Conservation (phyloP, 163 green algal species). For the Prototheca wickerhamii region DNA sequence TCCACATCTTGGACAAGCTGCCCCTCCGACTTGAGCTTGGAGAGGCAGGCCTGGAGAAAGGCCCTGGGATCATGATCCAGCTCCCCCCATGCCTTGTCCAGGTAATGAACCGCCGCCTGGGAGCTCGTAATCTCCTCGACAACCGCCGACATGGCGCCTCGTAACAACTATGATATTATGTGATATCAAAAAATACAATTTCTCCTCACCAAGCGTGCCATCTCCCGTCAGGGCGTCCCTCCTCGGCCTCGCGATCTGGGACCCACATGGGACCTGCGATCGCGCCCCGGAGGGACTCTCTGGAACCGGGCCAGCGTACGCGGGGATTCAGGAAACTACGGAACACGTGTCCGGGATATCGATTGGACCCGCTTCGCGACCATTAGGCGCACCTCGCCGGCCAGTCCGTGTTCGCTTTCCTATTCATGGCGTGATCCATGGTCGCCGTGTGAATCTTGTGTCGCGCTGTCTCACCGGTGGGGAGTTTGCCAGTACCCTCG, state of each 20-base stretch:
- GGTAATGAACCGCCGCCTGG: constrained; percentile 15
- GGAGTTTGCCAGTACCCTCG: background rate
- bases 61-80: background rate
- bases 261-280: too few relatives aligned
- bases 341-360: background rate
- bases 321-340: background rate
- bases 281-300: too few relatives aligned
- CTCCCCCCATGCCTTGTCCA: constrained; percentile 17
- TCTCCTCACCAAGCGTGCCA: too few relatives aligned
- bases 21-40: background rate
- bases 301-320: too few relatives aligned
- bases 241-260: too few relatives aligned
- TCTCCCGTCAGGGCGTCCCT: too few relatives aligned
- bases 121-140: constrained; percentile 31
- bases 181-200: background rate
- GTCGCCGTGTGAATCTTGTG: too few relatives aligned
- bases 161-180: background rate
- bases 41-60: constrained; percentile 28
- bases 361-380: background rate
- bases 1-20: too few relatives aligned
- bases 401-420: too few relatives aligned
- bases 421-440: too few relatives aligned
- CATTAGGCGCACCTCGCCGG: too few relatives aligned
- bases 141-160: background rate
- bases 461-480: background rate